Percentiles rank a stretch among this genome's conserved stretches.
Evolutionary conservation across 352 stramenopile species (phyloP).

Genomic region (Globisporangium okanoganense): DNA sequence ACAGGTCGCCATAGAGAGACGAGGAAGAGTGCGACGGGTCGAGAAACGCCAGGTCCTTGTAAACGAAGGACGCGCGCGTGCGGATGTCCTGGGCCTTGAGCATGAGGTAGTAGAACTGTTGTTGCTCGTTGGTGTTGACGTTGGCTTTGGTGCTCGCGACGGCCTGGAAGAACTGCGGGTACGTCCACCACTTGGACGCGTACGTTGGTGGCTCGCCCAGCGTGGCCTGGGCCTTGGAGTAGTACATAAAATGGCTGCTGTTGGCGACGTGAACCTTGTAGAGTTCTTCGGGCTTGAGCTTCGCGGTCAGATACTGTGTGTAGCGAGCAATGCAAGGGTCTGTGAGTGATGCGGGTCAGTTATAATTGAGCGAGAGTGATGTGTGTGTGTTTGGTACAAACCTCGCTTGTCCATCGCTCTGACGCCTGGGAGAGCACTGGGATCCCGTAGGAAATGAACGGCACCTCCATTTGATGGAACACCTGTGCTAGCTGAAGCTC

Average conservation of each 20-base stretch:
- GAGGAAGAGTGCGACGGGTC: conserved; percentile 62
- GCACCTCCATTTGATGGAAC: conserved; percentile 89
- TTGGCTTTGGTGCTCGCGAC: conserved; percentile 22
- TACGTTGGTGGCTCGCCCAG: conserved; percentile 37
- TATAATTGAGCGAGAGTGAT: not conserved
- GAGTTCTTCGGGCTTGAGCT: conserved; percentile 28
- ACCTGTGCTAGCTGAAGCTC: conserved; percentile 83
- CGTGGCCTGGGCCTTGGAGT: conserved; percentile 38
- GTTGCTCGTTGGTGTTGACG: conserved; percentile 5
- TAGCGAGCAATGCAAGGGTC: not conserved
- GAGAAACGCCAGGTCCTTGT: conserved; percentile 91
- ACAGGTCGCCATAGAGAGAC: conserved; percentile 51
- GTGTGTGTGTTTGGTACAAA: not conserved
- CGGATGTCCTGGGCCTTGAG: conserved; percentile 48
- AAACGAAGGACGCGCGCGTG: conserved; percentile 42
- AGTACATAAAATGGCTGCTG: conserved; percentile 96
- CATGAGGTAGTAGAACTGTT: conserved; percentile 61
- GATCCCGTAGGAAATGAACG: conserved; percentile 92
- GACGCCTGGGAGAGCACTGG: conserved; percentile 71
- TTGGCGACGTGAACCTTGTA: conserved; percentile 77
- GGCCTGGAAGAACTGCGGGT: conserved; percentile 45
- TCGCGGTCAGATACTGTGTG: conserved; percentile 42
- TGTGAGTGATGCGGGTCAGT: not conserved
- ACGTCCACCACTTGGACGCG: conserved; percentile 51
- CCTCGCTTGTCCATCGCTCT: conserved; percentile 82